Percentiles rank a stretch among this genome's conserved stretches.
Conservation (phyloP, 306 rosid species). For the Quercus robur region DNA sequence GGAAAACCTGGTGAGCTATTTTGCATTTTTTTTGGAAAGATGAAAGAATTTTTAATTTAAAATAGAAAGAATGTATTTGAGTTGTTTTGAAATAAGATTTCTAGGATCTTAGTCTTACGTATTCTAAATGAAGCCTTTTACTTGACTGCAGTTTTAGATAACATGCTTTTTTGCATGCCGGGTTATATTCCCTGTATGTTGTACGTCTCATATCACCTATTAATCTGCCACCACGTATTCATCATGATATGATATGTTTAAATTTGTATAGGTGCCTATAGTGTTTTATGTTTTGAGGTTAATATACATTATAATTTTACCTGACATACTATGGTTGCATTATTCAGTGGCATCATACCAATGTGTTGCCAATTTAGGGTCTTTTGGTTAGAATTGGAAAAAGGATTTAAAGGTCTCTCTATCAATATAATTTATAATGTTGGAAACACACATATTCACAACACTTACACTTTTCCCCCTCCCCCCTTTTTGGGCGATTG, state of each 20-base stretch:
- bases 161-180: not conserved
- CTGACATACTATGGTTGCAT: not conserved
- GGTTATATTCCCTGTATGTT: not conserved
- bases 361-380: not conserved
- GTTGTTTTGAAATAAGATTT: not conserved
- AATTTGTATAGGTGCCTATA: not conserved
- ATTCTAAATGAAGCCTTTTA: not conserved
- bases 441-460: not conserved
- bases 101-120: not conserved
- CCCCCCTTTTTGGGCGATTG: too few species aligned
- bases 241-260: not conserved
- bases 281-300: not conserved
- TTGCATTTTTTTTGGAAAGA: not conserved
- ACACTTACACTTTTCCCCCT: not conserved
- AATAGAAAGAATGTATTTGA: not conserved
- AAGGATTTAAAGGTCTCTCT: not conserved
- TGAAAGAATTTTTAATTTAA: not conserved
- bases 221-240: not conserved
- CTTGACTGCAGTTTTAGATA: not conserved
- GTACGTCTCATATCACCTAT: not conserved
- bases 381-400: not conserved
- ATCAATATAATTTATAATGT: not conserved
- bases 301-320: not conserved
- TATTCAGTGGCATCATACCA: not conserved
- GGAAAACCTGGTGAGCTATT: not conserved